Base-by-base conservation (phyloP, 495 filamentous ascomycete species). In the Penicillium herquei region DNA sequence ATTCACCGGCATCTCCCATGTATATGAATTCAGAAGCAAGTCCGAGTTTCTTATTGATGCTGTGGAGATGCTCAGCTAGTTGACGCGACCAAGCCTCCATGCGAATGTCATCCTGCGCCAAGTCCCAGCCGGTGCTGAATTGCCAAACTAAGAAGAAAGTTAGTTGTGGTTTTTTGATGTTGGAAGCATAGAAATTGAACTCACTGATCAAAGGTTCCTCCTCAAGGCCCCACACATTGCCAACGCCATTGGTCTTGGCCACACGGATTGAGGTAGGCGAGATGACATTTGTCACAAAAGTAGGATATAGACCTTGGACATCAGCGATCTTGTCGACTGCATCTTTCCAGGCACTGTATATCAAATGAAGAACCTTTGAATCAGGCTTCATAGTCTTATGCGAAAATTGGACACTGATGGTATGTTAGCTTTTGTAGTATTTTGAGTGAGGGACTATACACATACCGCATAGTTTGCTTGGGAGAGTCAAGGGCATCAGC, bases 151-250 rank as follows among this genome's bases (percentile, higher is more conserved):
- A 26, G 21, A 26, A 26, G 21, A 26, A 26, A 2, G 21, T 26
- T 26, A 26, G 21, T 2, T 26, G 21, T 2, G 21, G 4, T 26
- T 26, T 26, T 26, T 2, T 26, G 21, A 4, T 26, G 1, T 26
- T 26, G 21, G n/a, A 0, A 14, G 13, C 6, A 26, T 32, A 13
- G 10, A 7, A 11, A 35, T 39, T 2, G 11, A 48, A 59, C 64
- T 48, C 42, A 70, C 64, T 37, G 9, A 70, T 63, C 14, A 56
- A 7, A 16, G 61, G 57, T 42, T 68, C 57, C 7, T 49, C 58
- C 32, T 55, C 50, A 6, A 68, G 52, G 18, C 74, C 74, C 73
- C 73, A 76, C 44, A 81, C 57, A 49, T 78, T 66, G 26, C 77
- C 76, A 32, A 70, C 32, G 1, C 61, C 56, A 21, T 66, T 70